Evolutionary conservation across 805 yeast genomes (phyloP), one percentile per base, ranked within the genome.

Genomic region (Pichia cephalocereana): DNA sequence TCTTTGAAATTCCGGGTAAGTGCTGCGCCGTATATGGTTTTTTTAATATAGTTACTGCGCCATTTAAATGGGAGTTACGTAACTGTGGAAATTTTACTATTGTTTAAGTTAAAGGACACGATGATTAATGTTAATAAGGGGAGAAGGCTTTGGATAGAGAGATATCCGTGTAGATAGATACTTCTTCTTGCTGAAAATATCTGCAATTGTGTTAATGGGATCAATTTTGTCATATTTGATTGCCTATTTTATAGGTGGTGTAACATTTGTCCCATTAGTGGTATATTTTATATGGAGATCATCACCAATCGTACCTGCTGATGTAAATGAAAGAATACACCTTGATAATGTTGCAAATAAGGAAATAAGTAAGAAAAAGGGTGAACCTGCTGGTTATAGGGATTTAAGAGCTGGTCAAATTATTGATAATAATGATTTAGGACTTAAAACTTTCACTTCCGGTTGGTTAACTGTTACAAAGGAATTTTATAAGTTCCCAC

Each of bases 381-480:
- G 63, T 0, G 62, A 63, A 34, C 57, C 62, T 1, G 52, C 53
- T 5, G 64, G 62, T 1, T 64, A 62, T 43, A 48, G 65, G 39
- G 46, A 51, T 3, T 65, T 82, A 45, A 79, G 75, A 53, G 79
- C 82, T 5, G 85, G 85, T 0, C 81, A 77, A 51, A 57, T 83
- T n/a, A 81, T 82, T 48, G 90, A 85, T 55, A 64, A 66, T 12
- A 65, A 68, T 38, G 69, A 71, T n/a, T 62, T 77, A 0, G 95
- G 93, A 4, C 76, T 83, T 1, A 78, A 79, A 27, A 75, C 87
- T 0, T 74, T 65, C 55, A 77, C 74, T 59, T 69, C 78, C 11
- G 96, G 95, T 9, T 86, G 95, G 95, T 66, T 88, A 2, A 78
- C 83, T 3, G 90, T 90, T n/a, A 85, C 95, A 0, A 81, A 79